These are phyloP conservation scores for Lactarius sp. DNA, from an alignment of 768 basidiomycete species.

Conservation along the genomic window DNA sequence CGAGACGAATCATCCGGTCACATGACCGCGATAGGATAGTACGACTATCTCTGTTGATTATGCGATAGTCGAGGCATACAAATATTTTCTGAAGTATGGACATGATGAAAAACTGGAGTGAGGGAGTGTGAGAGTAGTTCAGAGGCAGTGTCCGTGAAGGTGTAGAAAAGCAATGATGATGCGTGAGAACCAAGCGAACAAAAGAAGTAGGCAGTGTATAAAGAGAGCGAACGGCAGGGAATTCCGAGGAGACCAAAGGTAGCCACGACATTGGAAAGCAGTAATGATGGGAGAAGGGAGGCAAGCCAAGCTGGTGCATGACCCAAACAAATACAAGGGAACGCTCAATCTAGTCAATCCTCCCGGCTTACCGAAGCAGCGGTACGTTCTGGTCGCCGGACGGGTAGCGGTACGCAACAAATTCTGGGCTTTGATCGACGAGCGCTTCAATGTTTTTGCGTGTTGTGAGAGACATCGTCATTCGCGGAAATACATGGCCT, in stretches of 20 bases:
- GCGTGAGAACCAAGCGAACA: constrained; percentile 28
- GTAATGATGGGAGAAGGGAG: constrained; percentile 5
- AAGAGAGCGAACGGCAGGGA: not conserved
- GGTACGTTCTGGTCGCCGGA: constrained; percentile 68
- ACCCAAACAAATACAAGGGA: not conserved
- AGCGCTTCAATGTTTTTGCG: constrained; percentile 71
- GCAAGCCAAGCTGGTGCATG: not conserved
- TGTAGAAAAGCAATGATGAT: constrained; percentile 7
- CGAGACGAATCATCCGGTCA: not conserved
- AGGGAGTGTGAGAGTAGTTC: constrained; percentile 14
- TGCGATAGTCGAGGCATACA: constrained; percentile 19
- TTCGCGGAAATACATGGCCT: constrained; percentile 40
- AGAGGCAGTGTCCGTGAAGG: constrained; percentile 14
- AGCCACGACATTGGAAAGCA: constrained; percentile 2
- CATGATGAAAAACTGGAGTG: not conserved
- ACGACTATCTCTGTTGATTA: constrained; percentile 7
- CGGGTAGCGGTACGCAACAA: constrained; percentile 79
- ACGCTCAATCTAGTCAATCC: not conserved
- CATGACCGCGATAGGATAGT: constrained; percentile 3
- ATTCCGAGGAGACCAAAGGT: not conserved
- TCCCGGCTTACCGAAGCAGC: constrained; percentile 42
- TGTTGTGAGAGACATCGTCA: constrained; percentile 50
- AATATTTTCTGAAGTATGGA: constrained; percentile 9
- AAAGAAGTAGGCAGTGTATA: not conserved
- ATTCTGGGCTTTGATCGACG: constrained; percentile 81